Conservation (phyloP, 495 filamentous ascomycete species). For the Lophiostoma macrostomum region DNA sequence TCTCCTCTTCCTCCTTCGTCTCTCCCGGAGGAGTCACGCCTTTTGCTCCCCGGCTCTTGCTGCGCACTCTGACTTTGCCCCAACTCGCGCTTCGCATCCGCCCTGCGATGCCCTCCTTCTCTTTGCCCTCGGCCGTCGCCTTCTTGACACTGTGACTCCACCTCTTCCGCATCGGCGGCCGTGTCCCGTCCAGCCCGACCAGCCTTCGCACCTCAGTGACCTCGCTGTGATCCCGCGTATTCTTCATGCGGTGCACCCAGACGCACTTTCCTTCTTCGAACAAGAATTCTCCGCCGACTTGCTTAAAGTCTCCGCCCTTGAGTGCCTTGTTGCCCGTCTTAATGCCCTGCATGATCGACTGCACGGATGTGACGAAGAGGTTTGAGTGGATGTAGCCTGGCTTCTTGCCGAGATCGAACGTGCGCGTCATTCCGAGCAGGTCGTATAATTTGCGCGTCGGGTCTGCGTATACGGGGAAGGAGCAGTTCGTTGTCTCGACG, state of each 20-base stretch:
- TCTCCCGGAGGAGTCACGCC: not conserved
- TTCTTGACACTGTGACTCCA: conserved; percentile 31
- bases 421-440: conserved; percentile 66
- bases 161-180: conserved; percentile 24
- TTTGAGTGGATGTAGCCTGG: conserved; percentile 65
- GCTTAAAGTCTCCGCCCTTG: conserved; percentile 65
- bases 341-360: conserved; percentile 56
- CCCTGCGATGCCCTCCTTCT: no score
- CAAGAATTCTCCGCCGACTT: conserved; percentile 82
- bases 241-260: conserved; percentile 85
- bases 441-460: conserved; percentile 67
- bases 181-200: conserved; percentile 53
- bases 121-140: no score
- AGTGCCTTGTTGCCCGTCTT: conserved; percentile 53
- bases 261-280: conserved; percentile 67
- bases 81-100: conserved; percentile 20
- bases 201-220: conserved; percentile 59
- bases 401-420: conserved; percentile 56
- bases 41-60: conserved; percentile 16
- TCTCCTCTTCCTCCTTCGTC: conserved; percentile 6
- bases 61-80: conserved; percentile 20
- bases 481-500: conserved; percentile 57
- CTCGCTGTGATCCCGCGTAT: conserved; percentile 75
- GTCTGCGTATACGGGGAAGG: conserved; percentile 81
- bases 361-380: conserved; percentile 45